Evolutionary conservation across 2,329 filamentous ascomycete genomes (phyloP).

Genomic region (Macrophomina phaseolina): DNA sequence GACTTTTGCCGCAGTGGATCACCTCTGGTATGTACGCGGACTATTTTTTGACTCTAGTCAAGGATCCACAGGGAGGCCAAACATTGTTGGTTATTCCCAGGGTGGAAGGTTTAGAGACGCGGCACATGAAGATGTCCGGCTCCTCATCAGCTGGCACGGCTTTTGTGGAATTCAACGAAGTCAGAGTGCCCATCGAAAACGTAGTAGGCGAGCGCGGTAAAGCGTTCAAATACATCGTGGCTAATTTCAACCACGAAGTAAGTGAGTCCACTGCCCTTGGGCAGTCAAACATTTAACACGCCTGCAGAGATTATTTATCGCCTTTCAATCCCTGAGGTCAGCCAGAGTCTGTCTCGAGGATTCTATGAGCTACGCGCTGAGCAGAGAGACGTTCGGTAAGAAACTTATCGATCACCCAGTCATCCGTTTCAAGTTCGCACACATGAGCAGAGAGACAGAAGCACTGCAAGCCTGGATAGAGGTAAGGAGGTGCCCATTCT

Average conservation of each 20-base stretch:
- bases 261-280: neutral
- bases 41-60: constrained; percentile 41
- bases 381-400: constrained; percentile 41
- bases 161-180: constrained; percentile 42
- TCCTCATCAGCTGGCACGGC: constrained; percentile 34
- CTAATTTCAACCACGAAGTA: constrained; percentile 11
- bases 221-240: constrained; percentile 35
- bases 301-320: constrained; percentile 41
- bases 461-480: constrained; percentile 39
- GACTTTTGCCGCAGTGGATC: constrained; percentile 46
- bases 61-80: constrained; percentile 36
- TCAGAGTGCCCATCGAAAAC: constrained; percentile 38
- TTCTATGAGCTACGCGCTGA: constrained; percentile 38
- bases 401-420: constrained; percentile 41
- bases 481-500: constrained; percentile 32
- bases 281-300: constrained; percentile 1
- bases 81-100: constrained; percentile 49
- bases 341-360: constrained; percentile 39
- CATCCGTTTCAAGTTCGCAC: constrained; percentile 40
- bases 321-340: constrained; percentile 38
- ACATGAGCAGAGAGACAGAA: constrained; percentile 39
- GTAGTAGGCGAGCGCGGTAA: constrained; percentile 39
- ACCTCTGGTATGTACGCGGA: constrained; percentile 44
- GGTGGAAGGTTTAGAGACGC: constrained; percentile 70
- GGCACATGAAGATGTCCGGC: constrained; percentile 47